These are phyloP conservation scores for Podospora tetraspora DNA, from an alignment of 495 filamentous ascomycete species.

Conservation along the genomic window DNA sequence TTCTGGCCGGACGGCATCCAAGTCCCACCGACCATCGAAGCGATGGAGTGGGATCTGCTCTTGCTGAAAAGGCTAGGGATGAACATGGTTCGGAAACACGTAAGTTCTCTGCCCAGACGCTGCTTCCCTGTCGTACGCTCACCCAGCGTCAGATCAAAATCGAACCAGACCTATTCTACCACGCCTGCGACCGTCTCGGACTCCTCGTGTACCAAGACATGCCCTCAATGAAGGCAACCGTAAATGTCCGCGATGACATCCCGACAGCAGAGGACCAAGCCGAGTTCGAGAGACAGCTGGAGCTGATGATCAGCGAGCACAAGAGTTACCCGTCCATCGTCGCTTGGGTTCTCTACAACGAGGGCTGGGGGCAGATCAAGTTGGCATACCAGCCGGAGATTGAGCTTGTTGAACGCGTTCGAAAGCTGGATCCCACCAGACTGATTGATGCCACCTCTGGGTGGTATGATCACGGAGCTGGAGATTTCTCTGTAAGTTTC, in stretches of 20 bases:
- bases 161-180: slow-evolving; percentile 60
- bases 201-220: slow-evolving; percentile 64
- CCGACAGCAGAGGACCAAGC: slow-evolving; percentile 47
- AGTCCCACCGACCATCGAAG: slow-evolving; percentile 53
- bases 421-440: slow-evolving; percentile 54
- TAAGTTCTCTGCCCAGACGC: slow-evolving; percentile 25
- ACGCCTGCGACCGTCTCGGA: slow-evolving; percentile 60
- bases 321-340: slow-evolving; percentile 59
- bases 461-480: slow-evolving; percentile 58
- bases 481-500: slow-evolving; percentile 44
- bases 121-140: neutral
- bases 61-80: slow-evolving; percentile 57
- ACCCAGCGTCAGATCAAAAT: slow-evolving; percentile 54
- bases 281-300: slow-evolving; percentile 59
- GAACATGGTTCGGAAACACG: slow-evolving; percentile 65
- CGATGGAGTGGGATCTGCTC: slow-evolving; percentile 60
- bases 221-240: slow-evolving; percentile 46
- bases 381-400: slow-evolving; percentile 48
- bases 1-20: slow-evolving; percentile 64
- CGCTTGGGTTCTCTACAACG: slow-evolving; percentile 61
- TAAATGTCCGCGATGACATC: slow-evolving; percentile 21
- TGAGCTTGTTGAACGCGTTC: slow-evolving; percentile 47
- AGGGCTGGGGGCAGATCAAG: slow-evolving; percentile 61
- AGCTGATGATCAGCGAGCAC: slow-evolving; percentile 55
- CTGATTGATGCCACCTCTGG: slow-evolving; percentile 56